phyloP scores from a whole-genome alignment of 306 rosid species.

The Trichosanthes cucumerina region DNA sequence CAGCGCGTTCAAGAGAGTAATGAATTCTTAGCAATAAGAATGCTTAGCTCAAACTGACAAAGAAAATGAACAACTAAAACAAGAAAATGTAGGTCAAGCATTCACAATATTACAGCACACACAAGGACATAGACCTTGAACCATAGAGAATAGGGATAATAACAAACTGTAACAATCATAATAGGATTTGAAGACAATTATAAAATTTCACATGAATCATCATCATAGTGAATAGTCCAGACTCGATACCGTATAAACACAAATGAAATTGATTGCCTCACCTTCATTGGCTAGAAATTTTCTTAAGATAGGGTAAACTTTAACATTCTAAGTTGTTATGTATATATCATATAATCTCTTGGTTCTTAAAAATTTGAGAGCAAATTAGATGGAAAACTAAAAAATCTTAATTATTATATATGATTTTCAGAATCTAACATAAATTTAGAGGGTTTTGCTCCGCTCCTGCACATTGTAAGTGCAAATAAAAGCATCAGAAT shows the following conservation, averaged over 20 bases:
- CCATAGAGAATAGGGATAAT: not conserved
- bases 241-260: not conserved
- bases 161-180: not conserved
- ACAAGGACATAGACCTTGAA: not conserved
- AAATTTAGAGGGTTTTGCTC: not conserved
- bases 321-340: not conserved
- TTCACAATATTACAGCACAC: not conserved
- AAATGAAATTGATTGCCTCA: not conserved
- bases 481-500: not conserved
- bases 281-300: not conserved
- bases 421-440: not conserved
- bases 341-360: not conserved
- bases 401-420: not conserved
- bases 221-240: not conserved
- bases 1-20: not conserved
- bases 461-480: not conserved
- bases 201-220: not conserved
- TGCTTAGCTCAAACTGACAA: not conserved
- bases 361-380: not conserved
- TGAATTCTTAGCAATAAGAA: not conserved
- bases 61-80: no score
- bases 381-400: not conserved
- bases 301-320: not conserved
- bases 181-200: not conserved
- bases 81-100: not conserved